Evolutionary conservation across 2,329 filamentous ascomycete genomes (phyloP), one percentile per base, ranked within the genome.

Genomic region (Verticillium tricorpus): DNA sequence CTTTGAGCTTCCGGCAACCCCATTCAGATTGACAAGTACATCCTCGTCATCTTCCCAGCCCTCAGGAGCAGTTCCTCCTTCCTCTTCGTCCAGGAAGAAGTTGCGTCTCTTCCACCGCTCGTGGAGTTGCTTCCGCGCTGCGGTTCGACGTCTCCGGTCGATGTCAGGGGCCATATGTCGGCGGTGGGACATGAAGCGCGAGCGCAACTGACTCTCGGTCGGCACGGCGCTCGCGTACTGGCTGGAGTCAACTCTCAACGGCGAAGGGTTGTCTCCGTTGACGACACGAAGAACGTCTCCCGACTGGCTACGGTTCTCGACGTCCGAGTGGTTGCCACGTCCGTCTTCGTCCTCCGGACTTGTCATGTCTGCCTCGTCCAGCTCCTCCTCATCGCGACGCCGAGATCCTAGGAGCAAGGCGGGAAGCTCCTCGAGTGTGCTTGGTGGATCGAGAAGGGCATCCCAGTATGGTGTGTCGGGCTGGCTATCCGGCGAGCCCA

Each of bases 61-160:
- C 7, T 83, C 79, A 0, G 89, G 89, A 2, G 85, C 79, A n/a
- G 74, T 72, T 11, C 85, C 83, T 2, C 92, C 92, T 73, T 96
- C 92, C 76, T 96, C 92, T 73, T 93, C 89, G 62, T 96, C 92
- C 0, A 92, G 83, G 69, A 95, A 96, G 68, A 95, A 96, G 45
- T 89, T 86, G 56, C 92, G 83, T 62, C 90, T 83, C 68, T 85
- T 85, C 91, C 91, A 95, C 58, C 91, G 83, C 60, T 93, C 86
- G 67, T 89, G 82, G 39, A 92, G 78, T 65, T 81, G 80, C 45
- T 76, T 78, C 15, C 84, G 78, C 1, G 83, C 82, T 7, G 72
- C 69, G 1, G 69, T 72, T 32, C 76, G 72, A 31, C 76, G 72
- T 19, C 76, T 71, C 62, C 76, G 78, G 52, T 79, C 75, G 60